Evolutionary conservation across 2,329 filamentous ascomycete genomes (phyloP).

Genomic region (Trichoderma koningiopsis): DNA sequence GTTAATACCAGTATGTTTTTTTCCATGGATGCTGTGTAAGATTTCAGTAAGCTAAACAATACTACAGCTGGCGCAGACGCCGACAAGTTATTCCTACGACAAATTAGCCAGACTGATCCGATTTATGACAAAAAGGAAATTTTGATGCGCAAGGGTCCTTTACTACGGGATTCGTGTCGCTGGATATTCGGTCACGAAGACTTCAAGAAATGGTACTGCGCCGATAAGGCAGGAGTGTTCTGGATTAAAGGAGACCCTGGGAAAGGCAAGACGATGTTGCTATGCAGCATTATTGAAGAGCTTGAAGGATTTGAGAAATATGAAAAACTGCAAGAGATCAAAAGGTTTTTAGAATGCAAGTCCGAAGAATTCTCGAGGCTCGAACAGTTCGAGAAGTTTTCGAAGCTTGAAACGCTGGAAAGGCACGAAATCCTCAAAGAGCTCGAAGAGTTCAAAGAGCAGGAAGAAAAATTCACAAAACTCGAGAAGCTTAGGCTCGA

Average conservation of each 20-base stretch:
- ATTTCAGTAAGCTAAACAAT: not conserved
- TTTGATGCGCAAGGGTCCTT: constrained; percentile 38
- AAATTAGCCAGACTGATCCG: not conserved
- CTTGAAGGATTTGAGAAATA: not conserved
- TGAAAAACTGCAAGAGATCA: no score
- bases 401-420: no score
- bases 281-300: constrained; percentile 34
- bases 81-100: not conserved
- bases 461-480: no score
- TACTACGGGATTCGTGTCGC: constrained; percentile 36
- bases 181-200: constrained; percentile 39
- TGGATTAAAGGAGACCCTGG: constrained; percentile 45
- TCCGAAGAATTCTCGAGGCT: no score
- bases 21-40: not conserved
- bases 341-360: no score
- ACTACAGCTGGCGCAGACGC: not conserved
- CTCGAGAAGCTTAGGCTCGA: no score
- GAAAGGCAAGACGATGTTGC: constrained; percentile 49
- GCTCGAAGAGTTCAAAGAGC: no score
- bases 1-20: not conserved
- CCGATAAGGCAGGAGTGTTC: constrained; percentile 32
- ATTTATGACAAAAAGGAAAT: constrained; percentile 38
- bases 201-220: constrained; percentile 29
- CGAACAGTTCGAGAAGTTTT: no score
- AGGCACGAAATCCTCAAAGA: no score